Conservation (phyloP, 2,329 filamentous ascomycete genomes). For the Fusarium papillatum region DNA sequence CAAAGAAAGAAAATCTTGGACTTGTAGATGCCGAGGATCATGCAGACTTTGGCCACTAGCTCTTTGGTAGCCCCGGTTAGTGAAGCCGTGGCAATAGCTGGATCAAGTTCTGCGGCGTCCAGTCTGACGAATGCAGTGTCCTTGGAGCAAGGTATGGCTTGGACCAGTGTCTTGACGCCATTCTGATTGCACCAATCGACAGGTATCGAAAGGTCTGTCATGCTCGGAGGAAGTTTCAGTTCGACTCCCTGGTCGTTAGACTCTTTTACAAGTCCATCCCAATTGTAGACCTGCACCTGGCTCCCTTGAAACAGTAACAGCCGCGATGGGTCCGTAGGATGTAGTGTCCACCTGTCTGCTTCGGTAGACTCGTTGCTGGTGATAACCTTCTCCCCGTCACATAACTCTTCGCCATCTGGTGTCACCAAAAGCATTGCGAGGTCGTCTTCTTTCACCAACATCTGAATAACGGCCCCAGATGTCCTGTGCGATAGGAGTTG, state of each 20-base stretch:
- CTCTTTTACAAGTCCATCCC: neutral
- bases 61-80: neutral
- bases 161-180: neutral
- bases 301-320: neutral
- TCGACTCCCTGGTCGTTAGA: neutral
- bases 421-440: neutral
- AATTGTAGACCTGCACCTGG: neutral
- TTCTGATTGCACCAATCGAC: neutral
- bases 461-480: neutral
- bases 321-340: neutral
- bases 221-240: neutral
- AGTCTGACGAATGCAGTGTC: neutral
- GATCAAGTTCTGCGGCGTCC: neutral
- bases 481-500: neutral
- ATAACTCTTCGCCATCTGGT: neutral
- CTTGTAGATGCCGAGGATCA: neutral
- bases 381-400: neutral
- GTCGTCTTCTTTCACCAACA: neutral
- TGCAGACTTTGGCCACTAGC: neutral
- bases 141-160: neutral
- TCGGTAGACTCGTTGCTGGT: neutral
- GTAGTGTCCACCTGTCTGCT: neutral
- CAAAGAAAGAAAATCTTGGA: neutral
- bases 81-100: neutral
- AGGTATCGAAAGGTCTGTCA: neutral